Conservation (phyloP, 2,329 filamentous ascomycete genomes). For the Botryotinia calthae region DNA sequence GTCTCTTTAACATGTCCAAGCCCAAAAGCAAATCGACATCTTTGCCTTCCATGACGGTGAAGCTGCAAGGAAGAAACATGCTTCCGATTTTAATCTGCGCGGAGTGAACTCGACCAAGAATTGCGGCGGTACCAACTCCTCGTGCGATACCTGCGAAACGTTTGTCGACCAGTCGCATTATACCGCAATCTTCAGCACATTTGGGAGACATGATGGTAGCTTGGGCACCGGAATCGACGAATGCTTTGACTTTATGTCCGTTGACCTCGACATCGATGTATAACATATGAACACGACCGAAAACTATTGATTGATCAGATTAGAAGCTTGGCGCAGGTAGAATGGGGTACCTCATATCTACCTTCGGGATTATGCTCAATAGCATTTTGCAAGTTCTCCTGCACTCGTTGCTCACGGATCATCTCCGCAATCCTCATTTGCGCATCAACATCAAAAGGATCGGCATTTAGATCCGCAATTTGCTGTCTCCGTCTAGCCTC, state of each 20-base stretch:
- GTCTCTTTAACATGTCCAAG: conserved; percentile 93
- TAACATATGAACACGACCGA: conserved; percentile 91
- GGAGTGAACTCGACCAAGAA: conserved; percentile 91
- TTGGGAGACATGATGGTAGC: conserved; percentile 97
- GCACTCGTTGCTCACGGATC: conserved; percentile 89
- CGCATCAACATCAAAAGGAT: conserved; percentile 90
- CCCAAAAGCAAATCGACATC: conserved; percentile 90
- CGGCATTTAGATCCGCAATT: conserved; percentile 82
- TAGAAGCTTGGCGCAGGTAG: neutral
- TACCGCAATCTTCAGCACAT: conserved; percentile 87
- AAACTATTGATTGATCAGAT: conserved; percentile 56
- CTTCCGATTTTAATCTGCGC: conserved; percentile 92
- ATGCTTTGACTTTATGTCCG: conserved; percentile 84
- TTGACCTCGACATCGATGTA: conserved; percentile 97
- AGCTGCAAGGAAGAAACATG: conserved; percentile 86
- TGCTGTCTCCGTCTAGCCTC: conserved; percentile 77
- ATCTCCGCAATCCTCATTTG: conserved; percentile 94
- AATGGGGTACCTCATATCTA: conserved; percentile 44
- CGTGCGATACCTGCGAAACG: conserved; percentile 89
- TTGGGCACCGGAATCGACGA: conserved; percentile 96
- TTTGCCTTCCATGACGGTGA: conserved; percentile 99
- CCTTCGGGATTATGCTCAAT: conserved; percentile 98
- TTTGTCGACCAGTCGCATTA: conserved; percentile 92
- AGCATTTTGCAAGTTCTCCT: conserved; percentile 93
- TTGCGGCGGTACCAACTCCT: conserved; percentile 90